Conservation (phyloP, 208 protist genomes). For the Vickermania spadyakhi region DNA sequence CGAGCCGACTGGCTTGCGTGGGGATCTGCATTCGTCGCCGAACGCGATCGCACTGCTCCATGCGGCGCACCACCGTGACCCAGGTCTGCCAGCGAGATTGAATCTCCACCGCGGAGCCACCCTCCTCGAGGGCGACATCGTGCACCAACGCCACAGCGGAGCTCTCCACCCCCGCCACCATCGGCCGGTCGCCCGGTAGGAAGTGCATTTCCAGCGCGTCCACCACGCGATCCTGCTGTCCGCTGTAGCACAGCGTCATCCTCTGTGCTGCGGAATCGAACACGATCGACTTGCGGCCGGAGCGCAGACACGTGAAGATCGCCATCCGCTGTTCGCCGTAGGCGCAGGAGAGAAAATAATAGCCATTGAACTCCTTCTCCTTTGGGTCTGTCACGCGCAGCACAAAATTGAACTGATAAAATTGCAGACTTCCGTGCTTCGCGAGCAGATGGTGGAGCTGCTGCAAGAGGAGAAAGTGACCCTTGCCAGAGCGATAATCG, state of each 20-base stretch:
- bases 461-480: slow-evolving; percentile 17
- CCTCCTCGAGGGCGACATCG: slow-evolving; percentile 18
- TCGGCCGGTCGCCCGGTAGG: slow-evolving; percentile 26
- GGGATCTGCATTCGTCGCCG: slow-evolving; percentile 70
- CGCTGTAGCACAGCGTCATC: slow-evolving; percentile 36
- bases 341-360: slow-evolving; percentile 49
- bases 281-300: slow-evolving; percentile 61
- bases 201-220: slow-evolving; percentile 18
- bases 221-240: slow-evolving; percentile 21
- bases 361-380: slow-evolving; percentile 51
- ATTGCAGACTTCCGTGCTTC: slow-evolving; percentile 30
- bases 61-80: slow-evolving; percentile 37
- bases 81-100: slow-evolving; percentile 21
- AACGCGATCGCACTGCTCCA: slow-evolving; percentile 53
- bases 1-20: slow-evolving; percentile 63
- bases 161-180: slow-evolving; percentile 39
- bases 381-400: slow-evolving; percentile 42
- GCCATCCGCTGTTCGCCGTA: slow-evolving; percentile 27
- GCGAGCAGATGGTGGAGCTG: slow-evolving; percentile 47
- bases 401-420: slow-evolving; percentile 70
- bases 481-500: slow-evolving; percentile 29
- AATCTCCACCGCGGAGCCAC: neutral
- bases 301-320: slow-evolving; percentile 56
- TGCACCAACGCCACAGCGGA: slow-evolving; percentile 35
- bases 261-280: slow-evolving; percentile 25